phyloP scores from a whole-genome alignment of 345 rosid species.

The Carallia pectinifolia region DNA sequence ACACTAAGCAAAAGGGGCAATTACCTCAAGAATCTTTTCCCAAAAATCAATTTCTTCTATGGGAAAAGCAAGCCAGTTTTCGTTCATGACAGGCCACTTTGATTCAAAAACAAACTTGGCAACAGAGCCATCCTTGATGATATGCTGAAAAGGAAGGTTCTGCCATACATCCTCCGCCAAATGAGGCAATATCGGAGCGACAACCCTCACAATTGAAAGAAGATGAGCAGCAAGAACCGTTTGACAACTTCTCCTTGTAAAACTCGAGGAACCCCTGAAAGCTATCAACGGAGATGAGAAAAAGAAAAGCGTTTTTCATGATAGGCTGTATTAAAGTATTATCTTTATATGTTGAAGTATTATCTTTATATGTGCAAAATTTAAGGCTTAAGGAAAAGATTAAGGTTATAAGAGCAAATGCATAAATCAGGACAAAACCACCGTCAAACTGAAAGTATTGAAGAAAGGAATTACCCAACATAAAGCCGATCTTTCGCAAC shows the following conservation, averaged over 20 bases:
- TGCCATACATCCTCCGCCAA: constrained; percentile 96
- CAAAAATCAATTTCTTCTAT: constrained; percentile 64
- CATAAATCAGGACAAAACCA: background rate
- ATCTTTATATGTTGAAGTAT: background rate
- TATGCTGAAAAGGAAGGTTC: constrained; percentile 75
- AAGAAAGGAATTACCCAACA: constrained; percentile 67
- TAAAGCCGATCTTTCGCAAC: constrained; percentile 94
- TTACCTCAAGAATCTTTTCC: constrained; percentile 85
- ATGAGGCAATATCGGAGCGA: constrained; percentile 92
- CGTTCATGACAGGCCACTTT: constrained; percentile 71
- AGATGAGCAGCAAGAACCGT: constrained; percentile 92
- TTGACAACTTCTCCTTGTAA: constrained; percentile 93
- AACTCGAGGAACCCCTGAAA: constrained; percentile 71
- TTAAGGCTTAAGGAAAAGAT: background rate
- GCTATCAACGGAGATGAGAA: constrained; percentile 9
- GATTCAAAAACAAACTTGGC: constrained; percentile 78
- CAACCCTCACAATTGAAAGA: constrained; percentile 68
- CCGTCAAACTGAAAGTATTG: constrained; percentile 1
- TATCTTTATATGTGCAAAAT: background rate
- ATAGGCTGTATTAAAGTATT: background rate
- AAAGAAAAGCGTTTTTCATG: background rate
- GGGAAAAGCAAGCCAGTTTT: constrained; percentile 65
- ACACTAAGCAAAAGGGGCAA: constrained; percentile 5
- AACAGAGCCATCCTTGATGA: constrained; percentile 52
- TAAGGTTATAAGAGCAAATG: background rate